Conservation (phyloP, 1,284 basidiomycete genomes). For the Trichosporon sp. region DNA sequence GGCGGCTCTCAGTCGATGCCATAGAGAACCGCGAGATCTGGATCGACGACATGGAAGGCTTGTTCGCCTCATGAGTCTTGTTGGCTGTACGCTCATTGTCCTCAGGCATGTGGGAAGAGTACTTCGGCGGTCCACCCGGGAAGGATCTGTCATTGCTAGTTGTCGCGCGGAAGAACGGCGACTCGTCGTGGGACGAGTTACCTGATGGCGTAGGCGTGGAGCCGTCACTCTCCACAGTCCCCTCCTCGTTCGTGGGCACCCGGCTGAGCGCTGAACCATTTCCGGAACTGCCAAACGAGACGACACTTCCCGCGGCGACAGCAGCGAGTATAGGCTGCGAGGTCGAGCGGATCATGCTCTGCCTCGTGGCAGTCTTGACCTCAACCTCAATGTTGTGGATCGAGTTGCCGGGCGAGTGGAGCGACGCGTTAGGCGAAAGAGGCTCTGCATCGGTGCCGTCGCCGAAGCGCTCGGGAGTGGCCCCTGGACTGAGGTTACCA, state of each 20-base stretch:
- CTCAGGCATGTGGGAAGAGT: neutral
- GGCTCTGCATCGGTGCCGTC: neutral
- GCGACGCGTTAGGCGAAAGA: neutral
- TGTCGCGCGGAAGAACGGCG: neutral
- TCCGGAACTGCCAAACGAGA: neutral
- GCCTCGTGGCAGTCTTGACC: neutral
- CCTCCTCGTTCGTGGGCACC: neutral
- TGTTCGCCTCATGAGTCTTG: neutral
- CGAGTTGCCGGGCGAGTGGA: neutral
- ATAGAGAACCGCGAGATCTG: neutral
- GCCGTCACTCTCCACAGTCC: neutral
- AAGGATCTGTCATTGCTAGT: neutral
- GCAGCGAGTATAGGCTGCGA: neutral
- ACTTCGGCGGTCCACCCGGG: neutral
- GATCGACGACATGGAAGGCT: neutral
- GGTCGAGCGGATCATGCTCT: neutral
- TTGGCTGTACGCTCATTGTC: neutral
- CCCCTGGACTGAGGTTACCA: neutral
- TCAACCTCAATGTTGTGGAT: neutral
- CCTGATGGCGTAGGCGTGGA: neutral
- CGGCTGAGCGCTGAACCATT: neutral
- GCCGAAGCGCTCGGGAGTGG: neutral
- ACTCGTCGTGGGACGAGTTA: neutral
- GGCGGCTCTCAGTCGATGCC: neutral
- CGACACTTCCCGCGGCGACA: neutral